Evolutionary conservation across 768 basidiomycete genomes (phyloP).

Genomic region (Crucibulum laeve): DNA sequence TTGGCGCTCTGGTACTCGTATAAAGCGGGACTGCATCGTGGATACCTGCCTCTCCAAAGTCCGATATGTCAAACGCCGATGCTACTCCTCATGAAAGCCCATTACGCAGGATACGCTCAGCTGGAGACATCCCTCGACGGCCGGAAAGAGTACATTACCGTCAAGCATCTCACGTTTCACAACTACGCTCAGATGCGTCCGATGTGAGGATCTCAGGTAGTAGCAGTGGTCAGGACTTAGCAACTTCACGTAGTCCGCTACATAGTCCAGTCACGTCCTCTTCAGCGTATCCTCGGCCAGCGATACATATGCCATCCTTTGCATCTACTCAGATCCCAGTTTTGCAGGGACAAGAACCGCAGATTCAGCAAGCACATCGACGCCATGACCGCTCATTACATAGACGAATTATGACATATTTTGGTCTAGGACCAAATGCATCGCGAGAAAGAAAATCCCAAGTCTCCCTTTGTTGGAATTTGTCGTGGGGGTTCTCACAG

Average conservation of each 20-base stretch:
- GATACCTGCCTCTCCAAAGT: neutral
- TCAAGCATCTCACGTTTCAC: neutral
- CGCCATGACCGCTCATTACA: conserved; percentile 16
- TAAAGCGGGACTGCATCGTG: neutral
- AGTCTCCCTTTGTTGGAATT: conserved; percentile 46
- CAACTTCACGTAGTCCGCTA: no score
- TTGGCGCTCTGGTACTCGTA: no score
- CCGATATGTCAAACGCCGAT: conserved; percentile 16
- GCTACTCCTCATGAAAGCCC: conserved; percentile 14
- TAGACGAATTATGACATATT: conserved; percentile 26
- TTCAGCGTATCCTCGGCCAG: no score
- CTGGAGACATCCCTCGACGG: conserved; percentile 32
- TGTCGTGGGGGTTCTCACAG: conserved; percentile 49
- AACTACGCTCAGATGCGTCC: neutral
- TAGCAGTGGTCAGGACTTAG: no score
- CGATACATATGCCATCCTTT: neutral
- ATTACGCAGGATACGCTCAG: conserved; percentile 33
- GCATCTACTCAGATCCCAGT: neutral
- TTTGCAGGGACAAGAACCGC: neutral
- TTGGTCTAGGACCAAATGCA: conserved; percentile 54
- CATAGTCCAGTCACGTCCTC: no score
- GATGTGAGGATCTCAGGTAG: neutral
- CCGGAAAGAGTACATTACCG: conserved; percentile 15
- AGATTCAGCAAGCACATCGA: conserved; percentile 17
- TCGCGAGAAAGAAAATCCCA: conserved; percentile 48